These are phyloP conservation scores for Tolypocladium ophioglossoides DNA, from an alignment of 2,329 filamentous ascomycete genomes.

Conservation along the genomic window DNA sequence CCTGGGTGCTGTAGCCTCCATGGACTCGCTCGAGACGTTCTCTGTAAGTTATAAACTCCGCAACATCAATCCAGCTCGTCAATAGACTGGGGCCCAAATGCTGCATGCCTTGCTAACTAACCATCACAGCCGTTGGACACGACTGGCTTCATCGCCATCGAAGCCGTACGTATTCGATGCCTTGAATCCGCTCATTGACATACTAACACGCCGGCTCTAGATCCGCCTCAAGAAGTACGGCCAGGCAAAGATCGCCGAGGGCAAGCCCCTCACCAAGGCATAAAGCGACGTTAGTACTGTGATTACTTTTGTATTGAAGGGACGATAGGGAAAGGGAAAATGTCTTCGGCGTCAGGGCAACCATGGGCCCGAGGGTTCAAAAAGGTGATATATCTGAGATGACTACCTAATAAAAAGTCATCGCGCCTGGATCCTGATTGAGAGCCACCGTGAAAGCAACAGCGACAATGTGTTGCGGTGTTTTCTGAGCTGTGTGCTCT, in stretches of 20 bases:
- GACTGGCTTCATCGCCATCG: conserved; percentile 54
- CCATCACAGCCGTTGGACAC: conserved; percentile 43
- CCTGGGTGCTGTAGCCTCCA: conserved; percentile 21
- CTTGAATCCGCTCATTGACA: too few relatives aligned
- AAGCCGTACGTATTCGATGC: conserved; percentile 24
- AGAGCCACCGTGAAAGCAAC: too few relatives aligned
- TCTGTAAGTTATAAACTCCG: too few relatives aligned
- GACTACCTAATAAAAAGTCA: not conserved
- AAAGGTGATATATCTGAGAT: not conserved
- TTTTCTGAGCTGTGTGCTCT: too few relatives aligned
- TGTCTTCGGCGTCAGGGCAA: not conserved
- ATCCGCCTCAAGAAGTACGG: too few relatives aligned
- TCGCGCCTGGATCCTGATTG: too few relatives aligned
- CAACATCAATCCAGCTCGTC: too few relatives aligned
- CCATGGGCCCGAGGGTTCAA: not conserved
- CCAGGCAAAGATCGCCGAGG: too few relatives aligned
- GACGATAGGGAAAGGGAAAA: not conserved
- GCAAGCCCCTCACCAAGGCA: conserved; percentile 22
- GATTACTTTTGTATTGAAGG: not conserved
- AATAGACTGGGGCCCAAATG: not conserved
- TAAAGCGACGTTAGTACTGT: not conserved
- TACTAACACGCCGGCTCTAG: too few relatives aligned
- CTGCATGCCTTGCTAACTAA: not conserved
- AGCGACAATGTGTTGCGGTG: too few relatives aligned
- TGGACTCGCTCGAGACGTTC: conserved; percentile 28